phyloP scores from a whole-genome alignment of 179 eudicot species.

The Gypsophila paniculata region DNA sequence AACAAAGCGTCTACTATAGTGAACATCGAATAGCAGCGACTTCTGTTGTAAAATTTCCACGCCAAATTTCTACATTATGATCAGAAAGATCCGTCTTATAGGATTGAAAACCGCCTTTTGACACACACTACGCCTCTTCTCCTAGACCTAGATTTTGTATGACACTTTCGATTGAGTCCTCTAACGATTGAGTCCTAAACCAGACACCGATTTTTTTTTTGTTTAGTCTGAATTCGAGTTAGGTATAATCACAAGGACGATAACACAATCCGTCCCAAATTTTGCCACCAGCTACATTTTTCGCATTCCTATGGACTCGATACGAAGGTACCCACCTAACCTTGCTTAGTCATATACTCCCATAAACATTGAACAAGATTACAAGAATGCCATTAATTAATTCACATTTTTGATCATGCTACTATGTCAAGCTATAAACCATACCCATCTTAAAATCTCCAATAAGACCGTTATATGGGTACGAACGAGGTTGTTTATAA shows the following conservation, averaged over 20 bases:
- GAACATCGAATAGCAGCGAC: not conserved
- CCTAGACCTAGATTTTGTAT: not conserved
- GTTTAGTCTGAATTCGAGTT: too few species aligned
- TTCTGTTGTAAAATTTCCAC: too few species aligned
- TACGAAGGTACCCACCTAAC: not conserved
- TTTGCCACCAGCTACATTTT: not conserved
- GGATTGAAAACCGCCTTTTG: not conserved
- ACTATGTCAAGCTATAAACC: not conserved
- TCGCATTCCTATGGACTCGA: too few species aligned
- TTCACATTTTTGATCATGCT: not conserved
- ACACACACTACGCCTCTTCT: not conserved
- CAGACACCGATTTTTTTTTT: too few species aligned
- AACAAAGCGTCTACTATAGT: not conserved
- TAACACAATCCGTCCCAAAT: not conserved
- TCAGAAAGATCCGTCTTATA: not conserved
- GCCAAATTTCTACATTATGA: slow-evolving; percentile 2
- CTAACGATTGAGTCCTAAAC: too few species aligned
- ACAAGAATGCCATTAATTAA: not conserved
- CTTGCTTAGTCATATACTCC: not conserved
- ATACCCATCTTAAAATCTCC: not conserved
- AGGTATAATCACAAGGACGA: not conserved
- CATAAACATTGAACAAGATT: not conserved
- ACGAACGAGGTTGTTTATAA: too few species aligned
- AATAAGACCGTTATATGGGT: too few species aligned
- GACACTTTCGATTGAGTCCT: too few species aligned